Percentiles rank a stretch among this genome's conserved stretches.
These are phyloP conservation scores for Rhazya stricta DNA, from an alignment of 257 asterid genomes.

Conservation along the genomic window DNA sequence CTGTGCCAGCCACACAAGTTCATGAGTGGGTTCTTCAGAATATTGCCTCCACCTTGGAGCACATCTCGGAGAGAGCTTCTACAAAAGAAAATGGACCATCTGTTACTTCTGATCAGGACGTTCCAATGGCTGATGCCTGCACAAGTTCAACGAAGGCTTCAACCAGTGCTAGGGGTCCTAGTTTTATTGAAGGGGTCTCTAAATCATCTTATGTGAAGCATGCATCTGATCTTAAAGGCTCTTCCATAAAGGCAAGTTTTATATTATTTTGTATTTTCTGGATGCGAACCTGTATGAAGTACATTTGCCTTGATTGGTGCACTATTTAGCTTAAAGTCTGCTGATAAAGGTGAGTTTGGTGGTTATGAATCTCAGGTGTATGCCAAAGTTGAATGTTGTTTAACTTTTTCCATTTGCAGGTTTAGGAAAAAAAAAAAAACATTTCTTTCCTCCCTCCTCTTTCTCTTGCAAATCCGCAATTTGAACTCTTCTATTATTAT, in stretches of 20 bases:
- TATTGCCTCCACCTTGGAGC: slow-evolving; percentile 70
- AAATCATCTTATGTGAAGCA: slow-evolving; percentile 83
- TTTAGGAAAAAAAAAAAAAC: no score
- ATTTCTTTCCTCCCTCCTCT: neutral
- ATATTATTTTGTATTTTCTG: neutral
- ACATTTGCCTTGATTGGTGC: neutral
- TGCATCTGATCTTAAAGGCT: slow-evolving; percentile 84
- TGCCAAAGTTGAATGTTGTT: neutral
- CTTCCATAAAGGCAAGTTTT: slow-evolving; percentile 67
- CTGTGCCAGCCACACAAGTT: slow-evolving; percentile 84
- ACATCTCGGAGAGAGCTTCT: slow-evolving; percentile 69
- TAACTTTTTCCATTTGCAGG: neutral
- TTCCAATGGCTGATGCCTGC: slow-evolving; percentile 72
- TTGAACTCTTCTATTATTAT: no score
- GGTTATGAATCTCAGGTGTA: neutral
- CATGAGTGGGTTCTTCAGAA: slow-evolving; percentile 82
- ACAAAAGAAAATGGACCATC: slow-evolving; percentile 75
- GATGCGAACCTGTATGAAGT: neutral
- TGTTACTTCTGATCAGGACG: slow-evolving; percentile 66
- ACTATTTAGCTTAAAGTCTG: neutral
- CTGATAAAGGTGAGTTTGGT: neutral
- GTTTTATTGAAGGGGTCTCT: slow-evolving; percentile 86
- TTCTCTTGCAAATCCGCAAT: neutral
- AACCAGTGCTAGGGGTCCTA: slow-evolving; percentile 64
- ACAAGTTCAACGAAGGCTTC: slow-evolving; percentile 45